Base-by-base conservation (phyloP, 2,329 filamentous ascomycete species). In the Clonostachys byssicola region DNA sequence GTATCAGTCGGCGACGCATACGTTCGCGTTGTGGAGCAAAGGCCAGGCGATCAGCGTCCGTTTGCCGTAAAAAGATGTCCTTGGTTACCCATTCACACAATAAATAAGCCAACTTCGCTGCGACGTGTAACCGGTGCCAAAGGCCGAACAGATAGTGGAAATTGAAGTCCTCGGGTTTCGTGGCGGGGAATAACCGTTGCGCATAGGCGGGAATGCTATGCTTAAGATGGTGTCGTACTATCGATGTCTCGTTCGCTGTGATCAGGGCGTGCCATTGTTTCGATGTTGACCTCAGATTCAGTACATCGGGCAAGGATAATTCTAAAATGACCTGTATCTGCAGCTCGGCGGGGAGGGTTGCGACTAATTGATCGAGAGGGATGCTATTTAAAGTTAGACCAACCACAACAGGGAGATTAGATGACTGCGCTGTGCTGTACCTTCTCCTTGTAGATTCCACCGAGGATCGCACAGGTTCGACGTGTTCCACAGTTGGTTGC, bases 11-110 rank as follows among this genome's bases (percentile, higher is more conserved):
- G 50, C 80, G 78, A 43, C 81, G 78, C 82, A 86, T 85, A 13
- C 82, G 74, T 60, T 81, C 78, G 51, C 74, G 70, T 57, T 85
- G 81, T 1, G 78, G 74, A 16, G 78, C 77, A 54, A 85, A 86
- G 43, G 81, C 79, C 17, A 62, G 59, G 48, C 71, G 73, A 57
- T 82, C 74, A 5, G 71, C 63, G 49, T 79, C 77, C 1, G 79
- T 80, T 16, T 72, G 77, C 45, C 78, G 70, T 14, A 85, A 59
- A 52, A 86, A 86, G 12, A 85, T 81, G 51, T 85, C 82, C 53
- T 83, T 83, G 5, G 78, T 81, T 13, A 83, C 80, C 74, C 81
- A 81, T 53, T 83, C 77, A 52, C 80, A 81, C 63, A 85, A 85
- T 45, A 82, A 65, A 48, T 73, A 75, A 0, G 82, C 75, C 13